phyloP scores from a whole-genome alignment of 2,329 filamentous ascomycete species.

The Elsinoe australis region DNA sequence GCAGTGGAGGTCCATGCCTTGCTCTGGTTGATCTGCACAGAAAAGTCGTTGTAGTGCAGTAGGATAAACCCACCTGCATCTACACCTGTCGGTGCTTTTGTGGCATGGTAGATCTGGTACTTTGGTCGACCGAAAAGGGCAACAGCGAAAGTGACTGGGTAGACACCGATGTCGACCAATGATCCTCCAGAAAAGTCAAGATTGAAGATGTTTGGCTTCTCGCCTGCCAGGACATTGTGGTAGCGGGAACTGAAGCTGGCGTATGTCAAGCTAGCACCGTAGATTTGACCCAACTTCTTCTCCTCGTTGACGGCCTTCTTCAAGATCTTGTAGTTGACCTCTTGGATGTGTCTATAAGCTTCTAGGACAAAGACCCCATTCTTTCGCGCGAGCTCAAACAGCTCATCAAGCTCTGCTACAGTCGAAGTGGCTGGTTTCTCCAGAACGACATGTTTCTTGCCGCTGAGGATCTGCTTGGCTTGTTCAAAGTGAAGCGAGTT shows the following conservation, averaged over 20 bases:
- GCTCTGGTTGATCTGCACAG: slow-evolving; percentile 37
- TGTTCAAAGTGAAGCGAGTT: slow-evolving; percentile 43
- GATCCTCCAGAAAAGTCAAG: slow-evolving; percentile 41
- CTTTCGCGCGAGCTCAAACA: slow-evolving; percentile 37
- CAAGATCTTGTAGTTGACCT: slow-evolving; percentile 42
- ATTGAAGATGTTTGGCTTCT: slow-evolving; percentile 43
- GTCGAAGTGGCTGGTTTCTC: slow-evolving; percentile 44
- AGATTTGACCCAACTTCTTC: slow-evolving; percentile 36
- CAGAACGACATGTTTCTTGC: slow-evolving; percentile 43
- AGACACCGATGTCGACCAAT: slow-evolving; percentile 44
- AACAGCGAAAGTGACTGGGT: slow-evolving; percentile 41
- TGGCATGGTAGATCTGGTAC: slow-evolving; percentile 36
- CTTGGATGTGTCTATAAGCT: slow-evolving; percentile 45
- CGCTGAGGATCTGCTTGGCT: slow-evolving; percentile 36
- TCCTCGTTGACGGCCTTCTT: slow-evolving; percentile 33
- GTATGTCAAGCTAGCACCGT: slow-evolving; percentile 40
- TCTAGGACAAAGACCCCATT: slow-evolving; percentile 41
- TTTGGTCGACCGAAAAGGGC: slow-evolving; percentile 42
- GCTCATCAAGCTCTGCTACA: slow-evolving; percentile 35
- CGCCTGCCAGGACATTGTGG: slow-evolving; percentile 40
- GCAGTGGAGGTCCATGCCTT: slow-evolving; percentile 41
- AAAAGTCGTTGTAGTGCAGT: slow-evolving; percentile 39
- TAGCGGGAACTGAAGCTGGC: slow-evolving; percentile 41
- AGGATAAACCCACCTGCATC: slow-evolving; percentile 41
- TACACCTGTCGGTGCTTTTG: slow-evolving; percentile 38